Evolutionary conservation across 371 early-diverging fungal genomes (phyloP).

Genomic region (Zopfochytrium polystomum): DNA sequence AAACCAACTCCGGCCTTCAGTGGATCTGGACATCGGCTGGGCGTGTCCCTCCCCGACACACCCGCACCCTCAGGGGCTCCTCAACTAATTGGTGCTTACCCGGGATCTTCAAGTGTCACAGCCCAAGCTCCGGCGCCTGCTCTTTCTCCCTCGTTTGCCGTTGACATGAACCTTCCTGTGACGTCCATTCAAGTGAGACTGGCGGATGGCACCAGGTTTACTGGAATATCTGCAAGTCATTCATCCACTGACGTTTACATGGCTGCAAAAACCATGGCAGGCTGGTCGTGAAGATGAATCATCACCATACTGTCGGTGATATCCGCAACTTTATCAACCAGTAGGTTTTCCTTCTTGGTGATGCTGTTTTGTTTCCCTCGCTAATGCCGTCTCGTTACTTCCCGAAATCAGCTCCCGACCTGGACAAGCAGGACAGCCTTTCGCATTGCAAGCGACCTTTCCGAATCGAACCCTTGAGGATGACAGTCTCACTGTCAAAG

Average conservation of each 20-base stretch:
- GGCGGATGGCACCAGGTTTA: slow-evolving; percentile 74
- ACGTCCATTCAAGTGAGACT: slow-evolving; percentile 89
- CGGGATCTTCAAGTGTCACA: slow-evolving; percentile 30
- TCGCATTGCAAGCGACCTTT: slow-evolving; percentile 76
- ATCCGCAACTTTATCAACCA: slow-evolving; percentile 68
- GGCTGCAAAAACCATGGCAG: slow-evolving; percentile 33
- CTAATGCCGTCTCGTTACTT: slow-evolving; percentile 1
- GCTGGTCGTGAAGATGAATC: slow-evolving; percentile 83
- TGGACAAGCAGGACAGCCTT: slow-evolving; percentile 55
- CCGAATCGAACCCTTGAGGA: slow-evolving; percentile 75
- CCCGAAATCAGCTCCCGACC: slow-evolving; percentile 45
- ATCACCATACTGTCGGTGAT: slow-evolving; percentile 84
- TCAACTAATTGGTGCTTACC: slow-evolving; percentile 31
- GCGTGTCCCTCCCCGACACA: slow-evolving; percentile 31
- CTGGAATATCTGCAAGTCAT: neutral
- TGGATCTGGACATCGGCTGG: slow-evolving; percentile 82
- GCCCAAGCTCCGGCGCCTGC: slow-evolving; percentile 31
- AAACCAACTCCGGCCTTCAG: slow-evolving; percentile 57
- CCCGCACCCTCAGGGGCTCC: slow-evolving; percentile 29
- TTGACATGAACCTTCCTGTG: slow-evolving; percentile 73
- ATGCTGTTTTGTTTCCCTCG: neutral
- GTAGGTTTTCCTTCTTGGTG: slow-evolving; percentile 37
- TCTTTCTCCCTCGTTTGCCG: slow-evolving; percentile 42
- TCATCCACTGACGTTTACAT: neutral
- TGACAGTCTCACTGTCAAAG: slow-evolving; percentile 64